Conservation (phyloP, 805 yeast species). For the Groenewaldozyma salmanticensis region DNA sequence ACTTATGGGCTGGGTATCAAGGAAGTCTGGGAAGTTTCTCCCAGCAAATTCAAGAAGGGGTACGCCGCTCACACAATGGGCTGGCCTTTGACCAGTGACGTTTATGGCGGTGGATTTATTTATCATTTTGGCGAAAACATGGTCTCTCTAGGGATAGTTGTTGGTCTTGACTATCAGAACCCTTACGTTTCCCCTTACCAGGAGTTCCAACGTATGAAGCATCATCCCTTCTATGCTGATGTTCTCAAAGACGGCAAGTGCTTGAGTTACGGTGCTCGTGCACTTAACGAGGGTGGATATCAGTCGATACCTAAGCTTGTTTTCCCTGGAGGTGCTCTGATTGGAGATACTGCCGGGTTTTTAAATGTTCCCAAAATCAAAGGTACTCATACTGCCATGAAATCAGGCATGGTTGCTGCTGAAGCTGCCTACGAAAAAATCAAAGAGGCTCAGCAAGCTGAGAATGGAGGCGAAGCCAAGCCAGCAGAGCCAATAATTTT, state of each 20-base stretch:
- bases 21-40: slow-evolving; percentile 93
- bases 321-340: slow-evolving; percentile 94
- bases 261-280: slow-evolving; percentile 89
- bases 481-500: slow-evolving; percentile 16
- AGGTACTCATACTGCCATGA: slow-evolving; percentile 97
- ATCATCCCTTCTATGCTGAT: slow-evolving; percentile 71
- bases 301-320: slow-evolving; percentile 85
- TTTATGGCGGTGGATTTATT: slow-evolving; percentile 95
- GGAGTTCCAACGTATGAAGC: slow-evolving; percentile 91
- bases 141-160: slow-evolving; percentile 87
- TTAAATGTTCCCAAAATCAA: slow-evolving; percentile 95
- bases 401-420: slow-evolving; percentile 92
- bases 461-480: slow-evolving; percentile 24
- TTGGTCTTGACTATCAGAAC: slow-evolving; percentile 88
- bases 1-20: slow-evolving; percentile 94
- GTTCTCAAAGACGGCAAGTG: slow-evolving; percentile 85
- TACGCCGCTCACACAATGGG: slow-evolving; percentile 83
- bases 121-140: slow-evolving; percentile 93
- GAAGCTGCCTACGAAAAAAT: slow-evolving; percentile 59
- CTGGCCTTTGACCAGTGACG: slow-evolving; percentile 61
- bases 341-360: slow-evolving; percentile 95
- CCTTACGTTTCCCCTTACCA: slow-evolving; percentile 94
- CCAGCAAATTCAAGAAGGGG: slow-evolving; percentile 73
- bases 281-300: slow-evolving; percentile 92
- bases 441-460: slow-evolving; percentile 27